Evolutionary conservation across 2,329 filamentous ascomycete species (phyloP).

Genomic region (Tothia fuscella): DNA sequence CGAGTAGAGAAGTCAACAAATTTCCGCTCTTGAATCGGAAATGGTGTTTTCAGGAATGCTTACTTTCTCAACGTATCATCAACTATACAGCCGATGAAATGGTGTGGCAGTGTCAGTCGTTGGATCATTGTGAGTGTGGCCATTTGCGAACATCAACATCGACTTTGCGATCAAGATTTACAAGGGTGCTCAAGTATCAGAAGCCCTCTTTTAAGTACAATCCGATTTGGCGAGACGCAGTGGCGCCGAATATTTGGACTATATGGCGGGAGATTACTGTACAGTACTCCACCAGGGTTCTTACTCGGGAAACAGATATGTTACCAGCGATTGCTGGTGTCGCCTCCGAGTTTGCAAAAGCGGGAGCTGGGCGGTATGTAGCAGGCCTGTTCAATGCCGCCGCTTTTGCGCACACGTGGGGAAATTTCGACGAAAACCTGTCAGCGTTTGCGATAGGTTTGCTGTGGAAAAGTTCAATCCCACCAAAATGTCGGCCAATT

Average conservation of each 20-base stretch:
- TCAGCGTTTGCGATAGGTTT: not conserved
- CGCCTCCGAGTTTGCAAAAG: not conserved
- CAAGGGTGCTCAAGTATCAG: not conserved
- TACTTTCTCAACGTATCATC: not conserved
- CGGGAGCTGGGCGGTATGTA: not conserved
- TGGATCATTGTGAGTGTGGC: not conserved
- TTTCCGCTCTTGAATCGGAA: not conserved
- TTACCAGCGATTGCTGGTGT: not conserved
- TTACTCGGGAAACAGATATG: not conserved
- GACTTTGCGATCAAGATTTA: not conserved
- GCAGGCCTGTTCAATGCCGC: not conserved
- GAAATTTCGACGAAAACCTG: not conserved
- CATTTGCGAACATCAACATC: too few relatives aligned
- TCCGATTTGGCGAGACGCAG: not conserved
- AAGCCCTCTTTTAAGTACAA: not conserved
- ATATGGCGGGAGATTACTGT: not conserved
- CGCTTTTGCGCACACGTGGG: not conserved
- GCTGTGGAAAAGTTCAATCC: not conserved
- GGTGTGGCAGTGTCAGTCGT: not conserved
- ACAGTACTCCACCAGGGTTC: not conserved
- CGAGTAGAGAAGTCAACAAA: not conserved
- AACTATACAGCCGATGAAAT: not conserved
- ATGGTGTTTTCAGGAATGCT: not conserved
- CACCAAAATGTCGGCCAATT: not conserved
- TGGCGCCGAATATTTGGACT: not conserved